Base-by-base conservation (phyloP, 257 asterid species). In the Sherardia arvensis region DNA sequence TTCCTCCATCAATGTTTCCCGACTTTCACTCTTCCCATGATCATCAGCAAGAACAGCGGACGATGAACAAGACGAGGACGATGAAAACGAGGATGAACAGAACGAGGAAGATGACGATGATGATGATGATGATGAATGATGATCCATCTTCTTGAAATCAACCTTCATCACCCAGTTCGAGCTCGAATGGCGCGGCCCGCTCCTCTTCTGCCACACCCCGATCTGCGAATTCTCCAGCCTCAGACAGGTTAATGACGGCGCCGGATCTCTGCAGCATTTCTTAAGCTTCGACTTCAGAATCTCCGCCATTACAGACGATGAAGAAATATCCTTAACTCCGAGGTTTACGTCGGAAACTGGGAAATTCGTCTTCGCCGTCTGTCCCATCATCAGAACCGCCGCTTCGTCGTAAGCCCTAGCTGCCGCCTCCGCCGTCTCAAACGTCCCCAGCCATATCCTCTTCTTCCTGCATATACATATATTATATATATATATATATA, bases 391-490 rank as follows among this genome's bases (percentile, higher is more conserved):
- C 43, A 87, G 65, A 29, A 87, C 26, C 3, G 95, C 87, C 2
- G 90, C 92, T 71, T 87, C 72, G 61, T 87, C 95, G 32, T 87
- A 87, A 1, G 90, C 95, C 53, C 78, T 79, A 5, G 92, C 95
- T 14, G 95, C 95, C 28, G 82, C 88, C 53, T 84, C 91, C 3
- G 95, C 91, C 28, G 95, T 81, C 79, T 80, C 95, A 51, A 71
- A 86, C 1, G 95, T 84, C 66, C 95, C 95, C 48, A 87, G 77
- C 95, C 95, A 87, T 25, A 87, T 81, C 80, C 92, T 84, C 66
- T 81, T 87, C 80, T 87, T 87, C 72, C 95, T 87, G 56, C 53
- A 49, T 7, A 49, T 14, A 2, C 0, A 40, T 40, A 12, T n/a
- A 40, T 40, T 14, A 14, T 2, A 3, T 2, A 40, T 2, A 40